Evolutionary conservation across 1,284 basidiomycete species (phyloP).

Genomic region (Sanghuangporus weigelae): DNA sequence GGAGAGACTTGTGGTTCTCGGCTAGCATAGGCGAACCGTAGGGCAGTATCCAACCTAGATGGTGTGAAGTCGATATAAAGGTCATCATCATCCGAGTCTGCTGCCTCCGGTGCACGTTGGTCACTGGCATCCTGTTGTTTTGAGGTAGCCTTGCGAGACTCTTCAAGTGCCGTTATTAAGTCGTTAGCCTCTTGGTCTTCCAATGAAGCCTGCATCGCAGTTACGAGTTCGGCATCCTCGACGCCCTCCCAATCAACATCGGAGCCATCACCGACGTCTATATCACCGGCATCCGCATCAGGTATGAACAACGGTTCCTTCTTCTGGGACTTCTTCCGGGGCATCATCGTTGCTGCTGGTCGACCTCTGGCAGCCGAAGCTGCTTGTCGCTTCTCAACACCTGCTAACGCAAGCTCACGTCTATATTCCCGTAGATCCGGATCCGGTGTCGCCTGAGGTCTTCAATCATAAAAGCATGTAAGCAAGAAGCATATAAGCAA

Average conservation of each 20-base stretch:
- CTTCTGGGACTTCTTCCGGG: slow-evolving; percentile 27
- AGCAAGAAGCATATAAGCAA: slow-evolving; percentile 19
- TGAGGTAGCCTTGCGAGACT: slow-evolving; percentile 2
- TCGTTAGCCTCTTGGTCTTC: slow-evolving; percentile 21
- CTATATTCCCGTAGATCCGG: slow-evolving; percentile 66
- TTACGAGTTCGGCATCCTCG: slow-evolving; percentile 25
- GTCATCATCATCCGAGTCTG: slow-evolving; percentile 15
- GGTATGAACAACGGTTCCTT: slow-evolving; percentile 50
- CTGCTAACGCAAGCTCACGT: slow-evolving; percentile 59
- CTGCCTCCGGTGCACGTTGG: not conserved
- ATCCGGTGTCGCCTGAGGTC: slow-evolving; percentile 40
- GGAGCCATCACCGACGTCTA: slow-evolving; percentile 5
- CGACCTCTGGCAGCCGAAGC: slow-evolving; percentile 28
- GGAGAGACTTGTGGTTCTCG: not conserved
- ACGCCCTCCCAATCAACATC: slow-evolving; percentile 19
- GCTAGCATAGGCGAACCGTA: slow-evolving; percentile 14
- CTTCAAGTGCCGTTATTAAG: slow-evolving; percentile 14
- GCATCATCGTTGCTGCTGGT: slow-evolving; percentile 28
- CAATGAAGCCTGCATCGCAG: slow-evolving; percentile 19
- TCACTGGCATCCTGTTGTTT: not conserved
- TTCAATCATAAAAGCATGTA: slow-evolving; percentile 20
- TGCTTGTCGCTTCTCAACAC: slow-evolving; percentile 52
- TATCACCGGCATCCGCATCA: slow-evolving; percentile 34
- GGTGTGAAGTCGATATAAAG: slow-evolving; percentile 15
- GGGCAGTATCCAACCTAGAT: slow-evolving; percentile 15